Conservation (phyloP, 176 grass and related monocot species). For the Aegilops speltoides region DNA sequence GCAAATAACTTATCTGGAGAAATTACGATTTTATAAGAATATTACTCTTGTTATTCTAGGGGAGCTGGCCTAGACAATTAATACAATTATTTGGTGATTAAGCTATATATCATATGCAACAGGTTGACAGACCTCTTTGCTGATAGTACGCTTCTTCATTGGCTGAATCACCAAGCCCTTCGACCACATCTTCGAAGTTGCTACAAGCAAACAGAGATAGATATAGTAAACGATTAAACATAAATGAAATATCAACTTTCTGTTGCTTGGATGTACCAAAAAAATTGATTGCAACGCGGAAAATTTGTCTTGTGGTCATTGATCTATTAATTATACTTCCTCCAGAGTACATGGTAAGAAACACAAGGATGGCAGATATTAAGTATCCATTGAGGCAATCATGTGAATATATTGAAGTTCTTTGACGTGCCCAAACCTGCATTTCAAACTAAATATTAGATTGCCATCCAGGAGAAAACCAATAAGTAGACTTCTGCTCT, state of each 20-base stretch:
- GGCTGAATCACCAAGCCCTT: conserved; percentile 77
- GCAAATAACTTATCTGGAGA: background rate
- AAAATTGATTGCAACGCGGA: conserved; percentile 67
- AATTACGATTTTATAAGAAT: background rate
- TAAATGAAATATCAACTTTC: conserved; percentile 5
- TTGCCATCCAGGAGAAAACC: background rate
- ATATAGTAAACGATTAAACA: conserved; percentile 20
- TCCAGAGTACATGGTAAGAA: conserved; percentile 57
- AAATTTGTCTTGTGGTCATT: conserved; percentile 73
- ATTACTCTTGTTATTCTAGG: background rate
- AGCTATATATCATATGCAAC: conserved; percentile 7
- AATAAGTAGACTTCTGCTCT: background rate
- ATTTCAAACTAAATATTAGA: conserved; percentile 39
- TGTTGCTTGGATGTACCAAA: conserved; percentile 53
- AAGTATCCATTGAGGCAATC: conserved; percentile 96
- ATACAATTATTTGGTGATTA: background rate
- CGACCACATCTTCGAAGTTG: conserved; percentile 62
- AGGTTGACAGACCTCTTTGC: conserved; percentile 68
- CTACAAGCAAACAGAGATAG: conserved; percentile 52
- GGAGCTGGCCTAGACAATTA: background rate
- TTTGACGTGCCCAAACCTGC: conserved; percentile 93
- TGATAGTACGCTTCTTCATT: conserved; percentile 45
- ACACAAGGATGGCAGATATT: conserved; percentile 66
- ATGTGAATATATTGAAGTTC: conserved; percentile 72
- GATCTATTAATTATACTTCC: conserved; percentile 69